Conservation (phyloP, 2,329 filamentous ascomycete species). For the Trichoderma sp. region DNA sequence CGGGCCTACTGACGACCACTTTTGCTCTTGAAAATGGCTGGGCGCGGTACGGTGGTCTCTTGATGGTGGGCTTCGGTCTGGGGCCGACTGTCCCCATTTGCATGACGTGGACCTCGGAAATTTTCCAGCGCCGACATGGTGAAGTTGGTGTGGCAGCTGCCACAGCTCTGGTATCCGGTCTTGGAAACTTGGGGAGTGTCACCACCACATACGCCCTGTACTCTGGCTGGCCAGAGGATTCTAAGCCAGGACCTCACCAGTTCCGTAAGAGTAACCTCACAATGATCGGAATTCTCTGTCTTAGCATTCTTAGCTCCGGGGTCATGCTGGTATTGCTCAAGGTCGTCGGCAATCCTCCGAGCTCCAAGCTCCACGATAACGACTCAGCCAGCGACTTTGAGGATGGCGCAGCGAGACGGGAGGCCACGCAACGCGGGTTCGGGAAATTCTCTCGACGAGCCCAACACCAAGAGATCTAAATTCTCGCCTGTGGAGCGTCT, state of each 20-base stretch:
- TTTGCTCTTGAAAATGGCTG: conserved; percentile 70
- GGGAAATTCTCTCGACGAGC: conserved; percentile 40
- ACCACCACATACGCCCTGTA: conserved; percentile 88
- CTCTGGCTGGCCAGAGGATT: conserved; percentile 79
- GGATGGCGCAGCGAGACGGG: conserved; percentile 60
- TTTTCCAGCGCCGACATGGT: conserved; percentile 85
- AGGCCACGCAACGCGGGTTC: conserved; percentile 58
- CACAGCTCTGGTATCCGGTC: conserved; percentile 77
- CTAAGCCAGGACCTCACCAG: conserved; percentile 62
- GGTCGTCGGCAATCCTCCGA: conserved; percentile 53
- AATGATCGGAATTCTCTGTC: conserved; percentile 80
- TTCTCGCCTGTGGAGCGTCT: background rate
- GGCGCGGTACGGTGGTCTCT: conserved; percentile 83
- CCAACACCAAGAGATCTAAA: conserved; percentile 18
- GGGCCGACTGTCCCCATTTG: conserved; percentile 89
- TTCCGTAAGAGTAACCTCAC: conserved; percentile 81
- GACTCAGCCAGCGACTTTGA: conserved; percentile 47
- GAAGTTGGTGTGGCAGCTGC: conserved; percentile 89
- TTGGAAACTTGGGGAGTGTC: conserved; percentile 83
- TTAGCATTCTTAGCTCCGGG: conserved; percentile 71
- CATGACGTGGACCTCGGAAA: conserved; percentile 90
- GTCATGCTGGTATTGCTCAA: conserved; percentile 66
- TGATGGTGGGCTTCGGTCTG: conserved; percentile 86
- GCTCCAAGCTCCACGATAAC: conserved; percentile 41
- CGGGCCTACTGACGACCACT: conserved; percentile 74